Conservation (phyloP, 345 rosid species). For the Gossypium thurberi region DNA sequence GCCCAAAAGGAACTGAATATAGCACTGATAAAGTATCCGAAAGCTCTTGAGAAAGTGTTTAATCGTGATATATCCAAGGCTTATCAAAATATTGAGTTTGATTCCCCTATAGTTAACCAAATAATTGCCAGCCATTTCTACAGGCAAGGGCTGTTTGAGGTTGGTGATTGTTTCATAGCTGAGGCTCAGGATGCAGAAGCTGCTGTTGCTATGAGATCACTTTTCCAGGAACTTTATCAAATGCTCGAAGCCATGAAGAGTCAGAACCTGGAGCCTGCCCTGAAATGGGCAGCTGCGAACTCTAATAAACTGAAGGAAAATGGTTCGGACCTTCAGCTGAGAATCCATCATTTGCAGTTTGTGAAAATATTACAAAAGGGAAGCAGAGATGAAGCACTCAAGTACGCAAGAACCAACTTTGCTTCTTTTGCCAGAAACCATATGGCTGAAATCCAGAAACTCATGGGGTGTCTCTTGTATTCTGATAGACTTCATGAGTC, state of each 20-base stretch:
- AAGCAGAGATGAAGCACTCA: slow-evolving; percentile 45
- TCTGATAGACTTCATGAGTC: slow-evolving; percentile 34
- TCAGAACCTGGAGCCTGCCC: slow-evolving; percentile 50
- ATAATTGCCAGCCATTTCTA: slow-evolving; percentile 62
- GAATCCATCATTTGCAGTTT: slow-evolving; percentile 59
- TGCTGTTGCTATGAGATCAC: slow-evolving; percentile 28
- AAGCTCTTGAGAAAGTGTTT: slow-evolving; percentile 53
- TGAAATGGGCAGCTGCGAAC: slow-evolving; percentile 49
- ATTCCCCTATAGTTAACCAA: slow-evolving; percentile 45
- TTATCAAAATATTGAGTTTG: slow-evolving; percentile 47
- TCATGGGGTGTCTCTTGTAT: slow-evolving; percentile 45
- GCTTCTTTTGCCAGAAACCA: slow-evolving; percentile 32
- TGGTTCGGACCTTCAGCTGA: slow-evolving; percentile 58
- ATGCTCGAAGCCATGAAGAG: slow-evolving; percentile 54
- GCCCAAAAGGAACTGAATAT: slow-evolving; percentile 55
- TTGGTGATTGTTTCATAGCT: slow-evolving; percentile 54
- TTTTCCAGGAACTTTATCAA: slow-evolving; percentile 51
- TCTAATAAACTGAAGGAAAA: slow-evolving; percentile 47
- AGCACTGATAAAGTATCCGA: slow-evolving; percentile 52
- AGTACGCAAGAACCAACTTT: slow-evolving; percentile 44
- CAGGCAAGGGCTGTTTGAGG: slow-evolving; percentile 55
- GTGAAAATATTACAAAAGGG: slow-evolving; percentile 44
- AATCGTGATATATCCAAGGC: slow-evolving; percentile 63
- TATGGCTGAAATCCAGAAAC: slow-evolving; percentile 41
- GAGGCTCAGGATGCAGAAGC: slow-evolving; percentile 46